Base-by-base conservation (phyloP, 192 early-diverging fungal species). In the Jimgerdemannia lactiflua region DNA sequence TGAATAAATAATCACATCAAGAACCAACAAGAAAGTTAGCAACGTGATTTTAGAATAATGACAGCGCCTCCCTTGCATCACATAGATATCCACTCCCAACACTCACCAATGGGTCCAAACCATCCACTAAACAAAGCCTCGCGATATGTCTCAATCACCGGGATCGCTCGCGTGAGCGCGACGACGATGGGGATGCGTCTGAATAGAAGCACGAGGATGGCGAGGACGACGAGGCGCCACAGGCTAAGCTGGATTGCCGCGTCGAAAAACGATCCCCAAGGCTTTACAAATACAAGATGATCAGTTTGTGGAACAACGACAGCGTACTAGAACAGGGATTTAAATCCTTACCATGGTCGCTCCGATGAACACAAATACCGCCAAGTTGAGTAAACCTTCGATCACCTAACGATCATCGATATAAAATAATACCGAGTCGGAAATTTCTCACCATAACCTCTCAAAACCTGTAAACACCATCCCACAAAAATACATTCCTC, bases 351-450 rank as follows among this genome's bases (percentile, higher is more conserved):
- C 79, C 18, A 94, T 88, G 4, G 89, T 86, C 0, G 90, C 79
- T n/a, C 94, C 95, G 78, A 95, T 91, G 74, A 92, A 98, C n/a
- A 96, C 86, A 80, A 98, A 98, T 65, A 93, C 94, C 4, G 92
- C 80, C 77, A 94, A 79, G 77, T 95, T 97, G 70, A 97, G 77
- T 9, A 98, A 77, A 64, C 88, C 85, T 79, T 96, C 96, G 39
- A 98, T 83, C 3, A 91, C 91, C 75, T 96, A 19, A 68, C 6
- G 67, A 18, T 68, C 67, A 18, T 19, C 67, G 19, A 19, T 68
- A 20, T 14, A 59, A 14, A 59, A 14, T 10, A 59, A 59, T 29
- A 29, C 29, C 29, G 29, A 29, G 29, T 29, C 29, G 1, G n/a
- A n/a, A n/a, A n/a, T n/a, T n/a, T n/a, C n/a, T n/a, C n/a, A n/a